Evolutionary conservation across 345 rosid species (phyloP), one percentile per base, ranked within the genome.

Genomic region (Cardamine occulta): DNA sequence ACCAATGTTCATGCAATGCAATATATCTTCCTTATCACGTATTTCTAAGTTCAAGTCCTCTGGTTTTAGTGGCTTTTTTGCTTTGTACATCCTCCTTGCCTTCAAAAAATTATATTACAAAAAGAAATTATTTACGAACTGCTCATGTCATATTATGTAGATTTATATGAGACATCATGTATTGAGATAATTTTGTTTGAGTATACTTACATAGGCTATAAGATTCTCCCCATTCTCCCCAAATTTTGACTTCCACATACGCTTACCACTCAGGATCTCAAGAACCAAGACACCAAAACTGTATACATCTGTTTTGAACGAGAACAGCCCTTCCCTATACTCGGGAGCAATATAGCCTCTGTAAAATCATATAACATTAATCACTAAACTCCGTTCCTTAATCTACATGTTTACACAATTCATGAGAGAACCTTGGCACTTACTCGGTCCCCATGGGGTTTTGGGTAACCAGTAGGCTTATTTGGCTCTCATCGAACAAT

Each of bases 261-360:
- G 62, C 72, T 77, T 73, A 8, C 68, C 84, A 35, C 71, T 75
- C 28, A 77, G 51, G 42, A 79, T 75, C 42, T 81, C 82, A 35
- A 79, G 26, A 31, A 81, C 66, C 23, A 81, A 9, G 15, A 81
- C 81, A 2, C 89, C 86, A 1, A 76, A 81, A 42, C 86, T 72
- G 40, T 65, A 85, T 4, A 85, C 72, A 55, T 85, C 84, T 1
- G 81, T 79, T 40, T 84, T 82, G 0, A 60, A 63, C 0, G 89
- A 85, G 49, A 83, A 45, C n/a, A 45, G 77, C 2, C 86, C 85
- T 1, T 55, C 74, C 49, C 23, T 44, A 29, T 78, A 86, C 51
- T 86, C 87, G 0, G 82, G 87, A 58, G 85, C 78, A 84, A 80
- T 80, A 57, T 83, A 85, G 15, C 85, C 89, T 15, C 87, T 86